Base-by-base conservation (phyloP, 2,329 filamentous ascomycete species). In the Coniosporium tulheliwenetii region DNA sequence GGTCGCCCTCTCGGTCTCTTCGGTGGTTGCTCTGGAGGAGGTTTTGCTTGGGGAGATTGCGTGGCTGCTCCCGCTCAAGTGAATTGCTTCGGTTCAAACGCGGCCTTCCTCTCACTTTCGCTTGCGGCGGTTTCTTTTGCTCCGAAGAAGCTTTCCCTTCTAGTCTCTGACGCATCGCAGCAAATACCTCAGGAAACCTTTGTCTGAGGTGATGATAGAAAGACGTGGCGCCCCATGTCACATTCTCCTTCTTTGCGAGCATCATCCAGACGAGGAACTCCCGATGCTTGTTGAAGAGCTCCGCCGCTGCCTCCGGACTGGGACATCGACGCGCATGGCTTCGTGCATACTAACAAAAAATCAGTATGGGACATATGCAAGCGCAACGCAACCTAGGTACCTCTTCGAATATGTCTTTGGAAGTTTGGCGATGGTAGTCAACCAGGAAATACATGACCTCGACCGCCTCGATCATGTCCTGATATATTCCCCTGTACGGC, bases 391-490 rank as follows among this genome's bases (percentile, higher is more conserved):
- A n/a, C n/a, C 19, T 26, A 26, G 35, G 53, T 66, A 50, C 54
- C 62, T 55, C 41, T 58, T 47, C 40, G 52, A 49, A 16, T 53
- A 45, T 19, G 52, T 55, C 5, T 47, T 53, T 9, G 52, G 46
- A 26, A 26, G 19, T 26, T 26, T 26, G 54, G 30, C 50, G 56
- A 49, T 81, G 79, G 8, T 72, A 65, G 40, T 76, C 72, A 34
- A 74, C 61, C 2, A 82, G 54, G 40, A 67, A 70, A 53, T 81
- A 82, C 48, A 84, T 72, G 14, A 83, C 59, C 8, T 67, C 64
- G 10, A 81, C 71, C 1, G 75, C 78, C 52, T 81, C 69, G 39
- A 70, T 66, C 66, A 81, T 81, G 38, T 68, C 63, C 29, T 69
- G 58, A 55, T 72, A 78, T 26, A 74, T 73, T 5, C 58, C 49